Evolutionary conservation across 148 eudicot species (phyloP), one percentile per base, ranked within the genome.

Genomic region (Rhododendron kiyosumense): DNA sequence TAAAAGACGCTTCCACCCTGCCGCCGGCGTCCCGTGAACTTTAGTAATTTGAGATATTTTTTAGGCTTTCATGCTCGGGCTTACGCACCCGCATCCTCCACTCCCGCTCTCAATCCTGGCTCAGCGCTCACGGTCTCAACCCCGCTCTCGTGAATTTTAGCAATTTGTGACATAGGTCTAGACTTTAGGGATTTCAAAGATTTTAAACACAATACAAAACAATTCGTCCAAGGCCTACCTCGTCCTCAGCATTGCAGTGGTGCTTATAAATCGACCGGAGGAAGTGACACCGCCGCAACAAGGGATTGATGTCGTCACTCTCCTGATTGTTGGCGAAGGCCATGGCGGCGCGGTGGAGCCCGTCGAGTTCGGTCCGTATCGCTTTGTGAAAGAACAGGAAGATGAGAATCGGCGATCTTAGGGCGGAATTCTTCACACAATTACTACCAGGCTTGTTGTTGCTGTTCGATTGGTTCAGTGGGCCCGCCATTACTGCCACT

Each of bases 381-480:
- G 98, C 98, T 71, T 96, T 96, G 77, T 96, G 98, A 28, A 96
- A 96, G 84, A 91, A 93, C 87, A 94, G 86, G 82, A 96, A 96
- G 4, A 96, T 96, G 90, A 93, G 85, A 90, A 96, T 94, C 75
- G 98, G 98, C 83, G 98, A 96, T 51, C 90, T 93, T 14, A 85
- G 86, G 3, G 92, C 87, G 7, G 92, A 91, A 65, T 85, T 89
- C 83, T 89, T 90, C 28, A 85, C 76, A 49, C 85, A 89, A 78
- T 67, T 67, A 59, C 65, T 6, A 7, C 10, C 9, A n/a, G 81
- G 32, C 76, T 83, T 89, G 65, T 46, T 26, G 90, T 86, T 63
- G 28, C 51, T 17, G 30, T n/a, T 20, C 20, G 93, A 85, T 84
- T 88, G 92, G 86, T 86, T 90, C 81, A 93, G 88, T 32, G 90